Evolutionary conservation across 768 basidiomycete genomes (phyloP).

Genomic region (Leccinum broughii): DNA sequence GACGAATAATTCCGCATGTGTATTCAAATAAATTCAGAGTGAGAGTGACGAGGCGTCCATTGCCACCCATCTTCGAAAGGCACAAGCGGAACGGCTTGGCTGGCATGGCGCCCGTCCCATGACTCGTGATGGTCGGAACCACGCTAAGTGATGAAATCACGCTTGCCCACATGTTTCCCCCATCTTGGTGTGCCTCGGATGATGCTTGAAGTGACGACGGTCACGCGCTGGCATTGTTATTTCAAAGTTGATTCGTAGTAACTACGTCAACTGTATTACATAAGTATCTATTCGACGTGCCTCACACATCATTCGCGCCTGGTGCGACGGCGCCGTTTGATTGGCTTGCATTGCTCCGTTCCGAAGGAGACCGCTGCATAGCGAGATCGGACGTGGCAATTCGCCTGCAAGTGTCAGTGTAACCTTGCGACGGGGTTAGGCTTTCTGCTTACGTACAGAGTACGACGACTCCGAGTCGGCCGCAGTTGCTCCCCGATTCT

Average conservation of each 20-base stretch:
- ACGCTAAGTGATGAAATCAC: no score
- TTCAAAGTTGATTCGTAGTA: not conserved
- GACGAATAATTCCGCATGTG: not conserved
- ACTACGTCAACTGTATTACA: not conserved
- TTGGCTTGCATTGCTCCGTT: not conserved
- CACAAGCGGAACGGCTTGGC: not conserved
- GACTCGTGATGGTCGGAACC: no score
- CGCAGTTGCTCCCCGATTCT: not conserved
- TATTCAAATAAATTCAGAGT: not conserved
- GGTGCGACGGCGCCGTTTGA: not conserved
- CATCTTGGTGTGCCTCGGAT: no score
- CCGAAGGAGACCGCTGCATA: no score
- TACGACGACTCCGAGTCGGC: not conserved
- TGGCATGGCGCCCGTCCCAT: not conserved
- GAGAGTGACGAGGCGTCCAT: not conserved
- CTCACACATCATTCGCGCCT: not conserved
- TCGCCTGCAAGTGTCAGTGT: no score
- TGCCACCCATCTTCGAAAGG: not conserved
- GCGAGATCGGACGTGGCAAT: no score
- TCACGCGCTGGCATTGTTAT: no score
- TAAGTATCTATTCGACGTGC: not conserved
- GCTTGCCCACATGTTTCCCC: no score
- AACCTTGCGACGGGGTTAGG: no score
- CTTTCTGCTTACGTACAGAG: not conserved
- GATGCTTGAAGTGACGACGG: no score